Evolutionary conservation across 1,139 yeast genomes (phyloP).

Genomic region (Zygotorulaspora mrakii): DNA sequence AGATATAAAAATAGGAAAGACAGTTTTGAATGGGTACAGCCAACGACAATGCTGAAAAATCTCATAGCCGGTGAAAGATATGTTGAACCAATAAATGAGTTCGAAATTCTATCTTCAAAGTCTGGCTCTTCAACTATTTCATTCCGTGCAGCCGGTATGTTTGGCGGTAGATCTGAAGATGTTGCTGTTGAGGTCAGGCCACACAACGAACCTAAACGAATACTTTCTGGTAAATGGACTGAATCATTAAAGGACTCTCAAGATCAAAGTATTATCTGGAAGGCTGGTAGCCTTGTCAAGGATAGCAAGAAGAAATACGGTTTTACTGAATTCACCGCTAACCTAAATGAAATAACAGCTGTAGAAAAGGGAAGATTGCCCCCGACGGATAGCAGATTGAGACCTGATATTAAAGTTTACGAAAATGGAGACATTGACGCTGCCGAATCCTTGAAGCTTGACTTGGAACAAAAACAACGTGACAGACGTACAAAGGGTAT

Average conservation of each 20-base stretch:
- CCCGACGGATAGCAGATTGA: constrained; percentile 81
- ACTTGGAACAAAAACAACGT: constrained; percentile 78
- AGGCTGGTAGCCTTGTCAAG: constrained; percentile 45
- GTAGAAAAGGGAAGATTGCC: constrained; percentile 64
- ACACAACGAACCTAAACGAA: constrained; percentile 18
- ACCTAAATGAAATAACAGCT: constrained; percentile 70
- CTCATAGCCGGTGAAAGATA: constrained; percentile 93
- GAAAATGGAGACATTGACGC: constrained; percentile 63
- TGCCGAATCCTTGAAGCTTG: constrained; percentile 66
- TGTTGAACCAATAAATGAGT: constrained; percentile 76
- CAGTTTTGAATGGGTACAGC: constrained; percentile 73
- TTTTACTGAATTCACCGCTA: constrained; percentile 76
- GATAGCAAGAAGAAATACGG: constrained; percentile 69
- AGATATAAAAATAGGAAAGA: constrained; percentile 62
- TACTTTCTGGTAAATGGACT: constrained; percentile 35
- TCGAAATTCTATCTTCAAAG: constrained; percentile 62
- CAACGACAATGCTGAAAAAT: constrained; percentile 77
- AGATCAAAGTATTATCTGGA: constrained; percentile 42
- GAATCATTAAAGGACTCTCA: constrained; percentile 25
- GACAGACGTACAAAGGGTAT: constrained; percentile 62
- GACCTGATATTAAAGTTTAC: constrained; percentile 79
- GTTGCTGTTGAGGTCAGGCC: constrained; percentile 55
- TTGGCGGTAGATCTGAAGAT: constrained; percentile 88
- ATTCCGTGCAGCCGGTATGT: constrained; percentile 65
- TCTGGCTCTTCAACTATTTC: constrained; percentile 69